Base-by-base conservation (phyloP, 148 eudicot genomes). In the Rhododendron simsii region DNA sequence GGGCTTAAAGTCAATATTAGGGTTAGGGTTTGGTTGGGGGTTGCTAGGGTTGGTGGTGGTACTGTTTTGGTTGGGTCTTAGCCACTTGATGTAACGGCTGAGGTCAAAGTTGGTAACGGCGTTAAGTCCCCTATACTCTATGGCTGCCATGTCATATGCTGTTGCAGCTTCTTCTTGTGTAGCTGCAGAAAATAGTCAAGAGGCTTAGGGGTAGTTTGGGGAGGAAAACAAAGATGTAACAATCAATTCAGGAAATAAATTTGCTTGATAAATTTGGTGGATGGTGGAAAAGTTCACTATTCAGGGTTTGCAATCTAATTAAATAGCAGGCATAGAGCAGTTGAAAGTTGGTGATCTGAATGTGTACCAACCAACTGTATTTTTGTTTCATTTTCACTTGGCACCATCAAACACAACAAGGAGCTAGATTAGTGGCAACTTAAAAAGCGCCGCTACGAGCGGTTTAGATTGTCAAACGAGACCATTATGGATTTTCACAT, bases 131-230 rank as follows among this genome's bases (percentile, higher is more conserved):
- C 98, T 90, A 81, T 93, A 89, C 84, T 96, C 92, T 28, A 96
- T 92, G 18, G 98, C 98, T 35, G 98, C 98, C 87, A 91, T 92
- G 90, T 96, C 98, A 39, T 96, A 96, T 10, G 98, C 98, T 0
- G 92, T 89, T 71, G 98, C 98, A 0, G 98, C 98, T 88, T 96
- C 98, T 89, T 96, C 98, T 87, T 96, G 98, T 2, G 98, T 96
- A 47, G 94, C 98, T 96, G 92, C 84, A 83, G 23, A 41, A 50
- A 84, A 61, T 20, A 28, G 45, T 16, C 10, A 28, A 50, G 44
- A 41, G 2, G 44, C 51, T 86, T 0, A 87, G 75, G 90, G 90
- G 55, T 48, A 80, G 33, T 85, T 55, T 85, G 80, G 85, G 35
- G 35, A 35, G 33, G 33, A 20, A 75, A 44, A 44, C 11, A 13